phyloP scores from a whole-genome alignment of 192 early-diverging fungal species.

The Gigaspora rosea region DNA sequence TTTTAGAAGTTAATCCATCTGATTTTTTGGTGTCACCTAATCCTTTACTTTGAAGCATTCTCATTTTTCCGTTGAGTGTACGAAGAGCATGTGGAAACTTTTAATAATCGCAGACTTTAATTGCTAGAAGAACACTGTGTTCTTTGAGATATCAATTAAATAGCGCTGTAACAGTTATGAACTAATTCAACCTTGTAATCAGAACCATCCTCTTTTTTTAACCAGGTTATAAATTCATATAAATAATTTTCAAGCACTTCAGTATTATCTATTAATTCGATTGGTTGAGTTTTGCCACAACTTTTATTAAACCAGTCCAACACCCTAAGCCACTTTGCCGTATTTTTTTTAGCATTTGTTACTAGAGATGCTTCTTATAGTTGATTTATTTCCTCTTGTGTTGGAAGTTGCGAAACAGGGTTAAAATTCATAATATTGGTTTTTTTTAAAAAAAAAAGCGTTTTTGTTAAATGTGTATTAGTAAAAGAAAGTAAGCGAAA shows the following conservation, averaged over 20 bases:
- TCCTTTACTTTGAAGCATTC: not conserved
- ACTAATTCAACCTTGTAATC: not conserved
- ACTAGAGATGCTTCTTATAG: not conserved
- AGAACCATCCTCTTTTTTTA: too few species aligned
- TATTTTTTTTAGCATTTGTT: not conserved
- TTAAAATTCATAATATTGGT: too few species aligned
- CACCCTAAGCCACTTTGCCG: not conserved
- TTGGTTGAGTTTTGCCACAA: not conserved
- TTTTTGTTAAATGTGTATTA: too few species aligned
- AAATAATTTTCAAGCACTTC: not conserved
- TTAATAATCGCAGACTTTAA: not conserved
- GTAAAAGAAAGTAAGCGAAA: too few species aligned
- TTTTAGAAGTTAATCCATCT: not conserved
- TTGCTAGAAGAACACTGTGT: not conserved
- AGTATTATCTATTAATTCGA: not conserved
- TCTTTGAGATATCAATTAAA: not conserved
- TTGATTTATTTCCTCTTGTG: too few species aligned
- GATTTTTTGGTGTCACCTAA: not conserved
- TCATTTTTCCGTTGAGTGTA: not conserved
- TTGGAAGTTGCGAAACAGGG: too few species aligned
- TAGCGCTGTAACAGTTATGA: not conserved
- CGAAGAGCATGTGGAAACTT: not conserved
- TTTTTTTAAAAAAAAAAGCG: too few species aligned
- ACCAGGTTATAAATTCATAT: too few species aligned
- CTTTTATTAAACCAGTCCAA: not conserved